Evolutionary conservation across 352 stramenopile genomes (phyloP).

Genomic region (Globisporangium mamillatum): DNA sequence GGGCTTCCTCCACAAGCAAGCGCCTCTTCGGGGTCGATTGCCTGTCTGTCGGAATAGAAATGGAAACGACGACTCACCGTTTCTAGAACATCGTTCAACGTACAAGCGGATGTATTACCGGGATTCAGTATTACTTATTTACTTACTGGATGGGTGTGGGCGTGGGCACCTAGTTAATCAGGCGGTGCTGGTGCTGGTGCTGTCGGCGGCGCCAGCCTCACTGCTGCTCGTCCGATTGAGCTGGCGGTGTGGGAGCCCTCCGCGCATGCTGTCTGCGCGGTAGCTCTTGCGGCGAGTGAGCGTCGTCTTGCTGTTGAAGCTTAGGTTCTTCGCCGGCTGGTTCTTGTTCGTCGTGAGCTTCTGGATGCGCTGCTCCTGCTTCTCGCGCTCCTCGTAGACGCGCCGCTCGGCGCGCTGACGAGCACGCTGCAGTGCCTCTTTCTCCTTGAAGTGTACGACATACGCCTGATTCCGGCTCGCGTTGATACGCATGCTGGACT

Average conservation of each 20-base stretch:
- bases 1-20: neutral
- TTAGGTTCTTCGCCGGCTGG: conserved; percentile 24
- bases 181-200: conserved; percentile 19
- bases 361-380: conserved; percentile 54
- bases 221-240: conserved; percentile 24
- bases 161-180: conserved; percentile 2
- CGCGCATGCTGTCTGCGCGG: conserved; percentile 44
- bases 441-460: conserved; percentile 66
- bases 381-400: conserved; percentile 66
- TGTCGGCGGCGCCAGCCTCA: neutral
- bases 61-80: neutral
- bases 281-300: conserved; percentile 46
- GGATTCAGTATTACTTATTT: neutral
- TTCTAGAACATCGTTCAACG: neutral
- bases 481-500: conserved; percentile 77
- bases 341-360: conserved; percentile 39
- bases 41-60: conserved; percentile 3
- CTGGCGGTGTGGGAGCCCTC: conserved; percentile 29
- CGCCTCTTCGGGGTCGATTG: neutral
- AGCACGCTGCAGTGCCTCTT: conserved; percentile 43
- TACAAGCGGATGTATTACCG: neutral
- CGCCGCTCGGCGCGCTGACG: conserved; percentile 59
- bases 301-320: conserved; percentile 48
- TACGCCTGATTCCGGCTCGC: conserved; percentile 64
- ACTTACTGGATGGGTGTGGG: neutral